These are phyloP conservation scores for Kwoniella europaea DNA, from an alignment of 768 basidiomycete species.

Conservation along the genomic window DNA sequence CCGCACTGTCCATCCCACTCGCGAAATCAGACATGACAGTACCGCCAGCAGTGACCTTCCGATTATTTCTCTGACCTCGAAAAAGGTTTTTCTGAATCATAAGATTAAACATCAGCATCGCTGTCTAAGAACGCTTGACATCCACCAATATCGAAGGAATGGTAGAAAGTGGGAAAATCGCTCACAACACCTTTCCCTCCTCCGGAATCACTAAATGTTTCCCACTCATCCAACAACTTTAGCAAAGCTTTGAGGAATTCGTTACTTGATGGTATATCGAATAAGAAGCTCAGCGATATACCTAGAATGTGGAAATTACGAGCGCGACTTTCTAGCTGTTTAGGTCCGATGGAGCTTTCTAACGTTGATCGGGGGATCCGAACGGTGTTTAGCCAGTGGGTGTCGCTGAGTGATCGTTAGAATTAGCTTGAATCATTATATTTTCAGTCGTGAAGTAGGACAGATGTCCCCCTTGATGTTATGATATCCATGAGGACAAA, in stretches of 20 bases:
- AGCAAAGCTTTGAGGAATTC: constrained; percentile 39
- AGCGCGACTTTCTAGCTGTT: constrained; percentile 38
- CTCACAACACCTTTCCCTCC: constrained; percentile 52
- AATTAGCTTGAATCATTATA: background rate
- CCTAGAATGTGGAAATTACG: constrained; percentile 51
- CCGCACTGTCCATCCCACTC: constrained; percentile 31
- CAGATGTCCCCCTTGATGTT: too few species aligned
- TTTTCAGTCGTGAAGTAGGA: too few species aligned
- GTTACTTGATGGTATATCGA: constrained; percentile 38
- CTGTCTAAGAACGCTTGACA: too few species aligned
- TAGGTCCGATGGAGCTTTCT: constrained; percentile 40
- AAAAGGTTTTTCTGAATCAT: constrained; percentile 46
- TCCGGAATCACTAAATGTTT: constrained; percentile 43
- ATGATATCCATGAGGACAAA: too few species aligned
- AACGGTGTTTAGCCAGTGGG: constrained; percentile 56
- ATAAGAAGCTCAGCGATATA: constrained; percentile 41
- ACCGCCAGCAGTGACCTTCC: constrained; percentile 31
- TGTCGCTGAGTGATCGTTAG: constrained; percentile 27
- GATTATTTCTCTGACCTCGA: constrained; percentile 36
- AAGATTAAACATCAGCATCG: too few species aligned
- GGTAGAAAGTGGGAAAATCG: background rate
- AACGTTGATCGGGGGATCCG: constrained; percentile 40
- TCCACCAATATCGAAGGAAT: too few species aligned
- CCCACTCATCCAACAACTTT: constrained; percentile 56
- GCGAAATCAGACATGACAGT: constrained; percentile 37